These are phyloP conservation scores for Nephelium lappaceum DNA, from an alignment of 345 rosid genomes.

Conservation along the genomic window DNA sequence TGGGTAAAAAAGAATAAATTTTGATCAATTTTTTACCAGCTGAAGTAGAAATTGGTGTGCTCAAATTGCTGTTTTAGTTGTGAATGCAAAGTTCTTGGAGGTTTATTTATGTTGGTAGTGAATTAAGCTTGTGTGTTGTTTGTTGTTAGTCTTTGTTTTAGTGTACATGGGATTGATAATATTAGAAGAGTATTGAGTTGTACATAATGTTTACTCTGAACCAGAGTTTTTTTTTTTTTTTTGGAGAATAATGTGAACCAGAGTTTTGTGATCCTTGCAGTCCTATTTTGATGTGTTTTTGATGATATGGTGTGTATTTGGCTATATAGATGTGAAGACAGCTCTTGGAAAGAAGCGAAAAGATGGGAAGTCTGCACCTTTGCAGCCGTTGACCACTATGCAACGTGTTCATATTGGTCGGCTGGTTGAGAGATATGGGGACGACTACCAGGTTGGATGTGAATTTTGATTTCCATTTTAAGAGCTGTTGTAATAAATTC, in stretches of 20 bases:
- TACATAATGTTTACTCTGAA: too few species aligned
- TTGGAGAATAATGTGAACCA: too few species aligned
- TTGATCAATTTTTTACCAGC: background rate
- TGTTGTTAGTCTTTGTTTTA: background rate
- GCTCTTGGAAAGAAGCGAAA: slow-evolving; percentile 88
- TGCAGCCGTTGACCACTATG: slow-evolving; percentile 76
- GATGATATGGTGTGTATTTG: slow-evolving; percentile 11
- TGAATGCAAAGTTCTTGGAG: background rate
- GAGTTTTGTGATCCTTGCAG: background rate
- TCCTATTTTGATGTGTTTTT: background rate
- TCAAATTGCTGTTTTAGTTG: background rate
- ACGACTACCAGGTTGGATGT: slow-evolving; percentile 68
- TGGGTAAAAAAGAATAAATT: background rate
- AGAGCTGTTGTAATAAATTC: background rate
- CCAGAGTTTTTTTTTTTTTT: too few species aligned
- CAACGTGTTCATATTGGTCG: slow-evolving; percentile 65
- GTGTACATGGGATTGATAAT: background rate
- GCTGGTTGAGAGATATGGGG: slow-evolving; percentile 73
- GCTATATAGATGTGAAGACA: slow-evolving; percentile 67
- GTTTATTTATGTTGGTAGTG: background rate
- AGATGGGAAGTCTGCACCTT: slow-evolving; percentile 77
- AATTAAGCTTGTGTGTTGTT: background rate
- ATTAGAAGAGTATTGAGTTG: background rate
- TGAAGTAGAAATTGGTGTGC: background rate
- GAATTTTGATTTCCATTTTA: background rate